These are phyloP conservation scores for Scytalidium lignicola DNA, from an alignment of 2,329 filamentous ascomycete species.

Conservation along the genomic window DNA sequence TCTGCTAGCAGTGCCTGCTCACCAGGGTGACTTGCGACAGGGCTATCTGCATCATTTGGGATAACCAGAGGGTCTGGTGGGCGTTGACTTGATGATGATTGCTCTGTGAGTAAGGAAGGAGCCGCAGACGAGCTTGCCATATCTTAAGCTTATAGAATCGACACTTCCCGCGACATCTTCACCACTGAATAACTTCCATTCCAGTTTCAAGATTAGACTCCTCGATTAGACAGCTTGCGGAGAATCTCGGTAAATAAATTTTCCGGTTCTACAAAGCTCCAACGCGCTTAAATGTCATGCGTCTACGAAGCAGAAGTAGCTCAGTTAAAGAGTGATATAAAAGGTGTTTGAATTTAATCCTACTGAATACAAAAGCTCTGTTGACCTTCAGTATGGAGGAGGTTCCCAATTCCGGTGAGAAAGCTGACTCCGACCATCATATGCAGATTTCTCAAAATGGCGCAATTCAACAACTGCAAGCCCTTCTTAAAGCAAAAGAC, in stretches of 20 bases:
- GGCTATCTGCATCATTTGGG: conserved; percentile 30
- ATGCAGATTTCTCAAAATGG: background rate
- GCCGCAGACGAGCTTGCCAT: conserved; percentile 28
- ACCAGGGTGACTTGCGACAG: conserved; percentile 21
- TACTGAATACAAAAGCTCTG: background rate
- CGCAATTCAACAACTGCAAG: conserved; percentile 44
- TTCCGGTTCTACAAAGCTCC: background rate
- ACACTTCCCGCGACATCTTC: conserved; percentile 3
- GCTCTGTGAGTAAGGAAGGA: conserved; percentile 14
- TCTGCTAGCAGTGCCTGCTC: conserved; percentile 41
- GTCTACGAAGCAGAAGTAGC: too few species aligned
- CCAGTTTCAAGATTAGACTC: background rate
- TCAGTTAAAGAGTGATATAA: too few species aligned
- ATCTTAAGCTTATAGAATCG: conserved; percentile 9
- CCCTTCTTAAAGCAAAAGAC: conserved; percentile 53
- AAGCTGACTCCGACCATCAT: background rate
- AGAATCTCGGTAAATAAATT: background rate
- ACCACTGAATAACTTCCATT: background rate
- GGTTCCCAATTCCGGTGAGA: background rate
- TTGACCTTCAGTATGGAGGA: conserved; percentile 3
- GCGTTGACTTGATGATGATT: conserved; percentile 20
- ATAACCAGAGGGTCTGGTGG: conserved; percentile 16
- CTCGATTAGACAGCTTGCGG: background rate
- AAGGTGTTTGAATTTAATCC: too few species aligned
- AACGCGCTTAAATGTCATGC: too few species aligned